Conservation (phyloP, 1,284 basidiomycete species). For the Leccinum angustisporum region DNA sequence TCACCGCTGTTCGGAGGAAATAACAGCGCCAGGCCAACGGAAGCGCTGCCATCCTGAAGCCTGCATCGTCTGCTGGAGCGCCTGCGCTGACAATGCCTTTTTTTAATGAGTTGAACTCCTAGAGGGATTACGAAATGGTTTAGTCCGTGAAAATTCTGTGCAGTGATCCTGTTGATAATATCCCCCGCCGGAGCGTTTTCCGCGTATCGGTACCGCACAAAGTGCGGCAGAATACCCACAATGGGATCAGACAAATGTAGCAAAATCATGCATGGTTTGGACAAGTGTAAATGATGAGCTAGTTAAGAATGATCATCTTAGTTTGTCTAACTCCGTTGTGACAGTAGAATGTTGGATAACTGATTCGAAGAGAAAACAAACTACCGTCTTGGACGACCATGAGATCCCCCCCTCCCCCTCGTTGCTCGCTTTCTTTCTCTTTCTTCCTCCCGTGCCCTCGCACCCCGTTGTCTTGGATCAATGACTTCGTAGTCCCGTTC, state of each 20-base stretch:
- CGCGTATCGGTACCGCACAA: not conserved
- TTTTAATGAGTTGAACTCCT: not conserved
- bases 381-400: constrained; percentile 27
- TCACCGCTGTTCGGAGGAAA: not conserved
- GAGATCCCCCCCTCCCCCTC: constrained; percentile 22
- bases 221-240: not conserved
- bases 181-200: too few relatives aligned
- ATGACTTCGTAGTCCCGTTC: constrained; percentile 91
- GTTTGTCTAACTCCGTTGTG: not conserved
- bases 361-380: not conserved
- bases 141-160: not conserved
- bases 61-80: not conserved
- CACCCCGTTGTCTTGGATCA: constrained; percentile 69
- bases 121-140: not conserved
- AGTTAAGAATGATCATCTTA: not conserved
- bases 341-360: not conserved
- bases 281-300: not conserved
- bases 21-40: not conserved
- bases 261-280: not conserved
- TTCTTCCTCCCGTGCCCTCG: constrained; percentile 73
- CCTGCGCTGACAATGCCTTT: not conserved
- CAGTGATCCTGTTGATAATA: not conserved
- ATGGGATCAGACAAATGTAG: not conserved
- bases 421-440: constrained; percentile 56
- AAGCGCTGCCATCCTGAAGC: not conserved